phyloP scores from a whole-genome alignment of 2,329 filamentous ascomycete genomes.

The Amylocarpus encephaloides region DNA sequence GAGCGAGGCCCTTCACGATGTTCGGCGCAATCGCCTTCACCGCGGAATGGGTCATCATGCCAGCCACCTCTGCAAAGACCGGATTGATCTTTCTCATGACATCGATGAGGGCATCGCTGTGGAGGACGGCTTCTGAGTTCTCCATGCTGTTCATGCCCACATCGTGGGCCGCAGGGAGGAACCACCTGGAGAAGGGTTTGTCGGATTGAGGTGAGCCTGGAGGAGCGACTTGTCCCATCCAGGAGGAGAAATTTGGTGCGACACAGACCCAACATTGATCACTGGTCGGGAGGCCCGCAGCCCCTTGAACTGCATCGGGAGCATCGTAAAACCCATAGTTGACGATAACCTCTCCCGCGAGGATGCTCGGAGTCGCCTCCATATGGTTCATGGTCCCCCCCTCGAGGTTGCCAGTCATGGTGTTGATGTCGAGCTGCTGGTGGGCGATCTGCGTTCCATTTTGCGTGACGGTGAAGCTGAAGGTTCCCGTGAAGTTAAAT shows the following conservation, averaged over 20 bases:
- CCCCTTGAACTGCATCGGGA: conserved; percentile 42
- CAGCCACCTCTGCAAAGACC: conserved; percentile 22
- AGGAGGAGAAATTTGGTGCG: conserved; percentile 36
- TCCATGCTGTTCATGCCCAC: conserved; percentile 47
- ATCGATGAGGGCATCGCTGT: conserved; percentile 27
- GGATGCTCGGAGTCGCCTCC: conserved; percentile 18
- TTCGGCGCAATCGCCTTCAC: conserved; percentile 29
- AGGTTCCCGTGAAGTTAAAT: conserved; percentile 40
- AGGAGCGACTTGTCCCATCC: conserved; percentile 40
- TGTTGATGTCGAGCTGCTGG: conserved; percentile 42
- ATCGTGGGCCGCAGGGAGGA: conserved; percentile 42
- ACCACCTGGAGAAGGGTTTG: conserved; percentile 37
- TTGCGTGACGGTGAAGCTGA: conserved; percentile 37
- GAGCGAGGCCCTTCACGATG: conserved; percentile 43
- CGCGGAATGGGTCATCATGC: conserved; percentile 22
- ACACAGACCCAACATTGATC: conserved; percentile 43
- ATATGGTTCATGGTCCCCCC: conserved; percentile 32
- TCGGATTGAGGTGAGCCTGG: conserved; percentile 34
- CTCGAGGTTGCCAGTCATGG: conserved; percentile 38
- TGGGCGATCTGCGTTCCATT: conserved; percentile 36
- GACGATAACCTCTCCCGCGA: conserved; percentile 35
- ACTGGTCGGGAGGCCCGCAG: conserved; percentile 36
- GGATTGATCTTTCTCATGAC: conserved; percentile 23
- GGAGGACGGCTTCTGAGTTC: conserved; percentile 35
- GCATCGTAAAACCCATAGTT: conserved; percentile 45